Evolutionary conservation across 176 grass and related monocot genomes (phyloP).

Genomic region (Triticum monococcum): DNA sequence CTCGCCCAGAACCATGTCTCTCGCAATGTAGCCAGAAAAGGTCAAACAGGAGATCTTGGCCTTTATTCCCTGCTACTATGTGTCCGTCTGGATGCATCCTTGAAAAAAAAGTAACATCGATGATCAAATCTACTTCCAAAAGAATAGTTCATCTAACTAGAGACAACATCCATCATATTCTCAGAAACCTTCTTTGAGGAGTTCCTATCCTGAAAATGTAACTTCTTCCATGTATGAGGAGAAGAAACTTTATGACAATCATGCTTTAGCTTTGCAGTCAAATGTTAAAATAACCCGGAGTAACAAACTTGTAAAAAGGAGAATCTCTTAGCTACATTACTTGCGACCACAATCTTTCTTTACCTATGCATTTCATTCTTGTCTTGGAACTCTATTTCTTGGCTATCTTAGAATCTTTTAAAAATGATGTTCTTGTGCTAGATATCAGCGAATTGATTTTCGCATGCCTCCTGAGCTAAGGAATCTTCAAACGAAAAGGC

Average conservation of each 20-base stretch:
- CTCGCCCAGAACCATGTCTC: no score
- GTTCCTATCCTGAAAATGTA: slow-evolving; percentile 12
- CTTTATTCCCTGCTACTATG: neutral
- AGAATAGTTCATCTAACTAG: neutral
- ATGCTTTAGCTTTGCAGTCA: neutral
- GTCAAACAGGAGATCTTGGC: neutral
- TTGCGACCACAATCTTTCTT: neutral
- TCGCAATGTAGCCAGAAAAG: neutral
- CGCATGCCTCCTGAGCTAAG: slow-evolving; percentile 79
- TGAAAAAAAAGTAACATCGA: neutral
- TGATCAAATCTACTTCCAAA: slow-evolving; percentile 9
- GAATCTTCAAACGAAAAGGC: slow-evolving; percentile 39
- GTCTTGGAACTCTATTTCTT: slow-evolving; percentile 1
- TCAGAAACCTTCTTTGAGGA: neutral
- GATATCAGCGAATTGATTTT: slow-evolving; percentile 93
- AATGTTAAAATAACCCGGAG: neutral
- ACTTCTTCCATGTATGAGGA: neutral
- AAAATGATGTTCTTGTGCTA: slow-evolving; percentile 37
- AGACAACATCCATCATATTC: neutral
- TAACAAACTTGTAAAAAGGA: neutral
- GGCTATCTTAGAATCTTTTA: slow-evolving; percentile 4
- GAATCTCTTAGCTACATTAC: neutral
- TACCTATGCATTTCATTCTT: neutral
- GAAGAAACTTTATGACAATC: neutral
- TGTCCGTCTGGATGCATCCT: neutral